Evolutionary conservation across 2,329 filamentous ascomycete genomes (phyloP).

Genomic region (Aureobasidium sp.): DNA sequence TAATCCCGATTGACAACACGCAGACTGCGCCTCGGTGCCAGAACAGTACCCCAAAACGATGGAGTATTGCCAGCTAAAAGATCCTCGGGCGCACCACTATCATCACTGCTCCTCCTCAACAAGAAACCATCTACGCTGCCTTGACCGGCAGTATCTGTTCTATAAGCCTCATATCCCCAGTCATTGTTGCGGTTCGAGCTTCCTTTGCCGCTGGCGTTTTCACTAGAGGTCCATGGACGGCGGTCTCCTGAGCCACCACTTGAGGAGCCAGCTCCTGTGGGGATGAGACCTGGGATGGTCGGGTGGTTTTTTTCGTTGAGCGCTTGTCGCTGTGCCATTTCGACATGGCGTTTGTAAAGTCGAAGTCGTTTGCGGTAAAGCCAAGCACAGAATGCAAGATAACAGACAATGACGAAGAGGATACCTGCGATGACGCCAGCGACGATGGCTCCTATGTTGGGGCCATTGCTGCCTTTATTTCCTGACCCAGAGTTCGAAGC

Average conservation of each 20-base stretch:
- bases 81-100: conserved; percentile 47
- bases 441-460: conserved; percentile 49
- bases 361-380: conserved; percentile 64
- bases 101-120: conserved; percentile 36
- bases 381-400: conserved; percentile 66
- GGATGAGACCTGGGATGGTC: conserved; percentile 25
- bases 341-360: conserved; percentile 64
- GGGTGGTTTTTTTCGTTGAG: conserved; percentile 32
- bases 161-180: conserved; percentile 1
- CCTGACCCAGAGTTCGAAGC: conserved; percentile 37
- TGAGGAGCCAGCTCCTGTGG: conserved; percentile 21
- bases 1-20: conserved; percentile 58
- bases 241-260: neutral
- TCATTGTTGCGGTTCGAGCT: conserved; percentile 8
- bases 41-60: conserved; percentile 58
- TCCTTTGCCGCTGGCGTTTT: conserved; percentile 7
- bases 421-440: conserved; percentile 59
- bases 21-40: conserved; percentile 62
- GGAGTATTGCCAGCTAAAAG: conserved; percentile 58
- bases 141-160: conserved; percentile 3
- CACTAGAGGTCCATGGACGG: neutral
- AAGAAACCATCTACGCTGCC: conserved; percentile 21
- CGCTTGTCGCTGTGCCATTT: conserved; percentile 53
- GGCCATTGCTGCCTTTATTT: conserved; percentile 26
- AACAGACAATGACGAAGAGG: conserved; percentile 53